phyloP scores from a whole-genome alignment of 106 monocot genomes.

The Phalaenopsis equestris region DNA sequence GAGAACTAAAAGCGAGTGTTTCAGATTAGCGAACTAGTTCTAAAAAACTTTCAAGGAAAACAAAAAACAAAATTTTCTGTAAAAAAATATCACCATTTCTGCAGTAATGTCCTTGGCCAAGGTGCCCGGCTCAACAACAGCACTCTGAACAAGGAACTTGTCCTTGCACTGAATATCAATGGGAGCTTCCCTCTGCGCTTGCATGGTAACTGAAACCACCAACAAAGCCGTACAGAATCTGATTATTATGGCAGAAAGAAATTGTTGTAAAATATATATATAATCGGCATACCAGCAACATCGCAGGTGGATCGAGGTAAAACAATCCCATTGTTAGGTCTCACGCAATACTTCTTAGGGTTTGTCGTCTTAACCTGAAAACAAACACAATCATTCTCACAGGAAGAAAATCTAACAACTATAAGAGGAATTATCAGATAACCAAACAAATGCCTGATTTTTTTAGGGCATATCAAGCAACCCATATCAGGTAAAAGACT shows the following conservation, averaged over 20 bases:
- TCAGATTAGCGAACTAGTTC: neutral
- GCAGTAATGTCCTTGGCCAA: slow-evolving; percentile 48
- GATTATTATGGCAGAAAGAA: neutral
- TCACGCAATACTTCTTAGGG: slow-evolving; percentile 84
- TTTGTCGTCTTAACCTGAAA: slow-evolving; percentile 86
- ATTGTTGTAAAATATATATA: neutral
- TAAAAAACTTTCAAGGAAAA: neutral
- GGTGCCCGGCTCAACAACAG: slow-evolving; percentile 17
- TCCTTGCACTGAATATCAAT: slow-evolving; percentile 75
- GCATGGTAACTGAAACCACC: slow-evolving; percentile 67
- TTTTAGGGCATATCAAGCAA: neutral
- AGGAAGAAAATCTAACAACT: neutral
- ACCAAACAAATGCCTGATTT: neutral
- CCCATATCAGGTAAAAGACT: neutral
- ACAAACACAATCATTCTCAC: neutral
- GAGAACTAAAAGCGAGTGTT: slow-evolving; percentile 36
- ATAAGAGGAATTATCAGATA: neutral
- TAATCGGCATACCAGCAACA: slow-evolving; percentile 38
- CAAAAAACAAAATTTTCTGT: neutral
- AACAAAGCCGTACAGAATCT: slow-evolving; percentile 9
- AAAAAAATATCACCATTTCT: slow-evolving; percentile 47
- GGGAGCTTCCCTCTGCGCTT: slow-evolving; percentile 75
- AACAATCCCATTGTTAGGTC: slow-evolving; percentile 73
- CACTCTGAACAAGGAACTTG: slow-evolving; percentile 83
- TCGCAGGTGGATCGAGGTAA: slow-evolving; percentile 59